Evolutionary conservation across 305 asterid species (phyloP).

Genomic region (Caryopteris hybrid): DNA sequence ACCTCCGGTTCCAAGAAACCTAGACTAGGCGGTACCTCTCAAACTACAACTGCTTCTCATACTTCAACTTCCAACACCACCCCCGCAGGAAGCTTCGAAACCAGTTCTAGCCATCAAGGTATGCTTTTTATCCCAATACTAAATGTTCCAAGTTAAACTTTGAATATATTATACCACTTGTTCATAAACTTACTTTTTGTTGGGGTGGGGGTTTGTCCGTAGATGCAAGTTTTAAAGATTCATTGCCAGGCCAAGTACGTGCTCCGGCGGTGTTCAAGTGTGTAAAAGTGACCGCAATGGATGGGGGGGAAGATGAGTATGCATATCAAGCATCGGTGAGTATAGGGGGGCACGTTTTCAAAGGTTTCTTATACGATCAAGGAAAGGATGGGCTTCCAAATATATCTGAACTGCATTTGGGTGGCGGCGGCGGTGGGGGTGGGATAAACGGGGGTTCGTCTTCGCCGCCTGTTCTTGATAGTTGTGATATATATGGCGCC

Average conservation of each 20-base stretch:
- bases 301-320: slow-evolving; percentile 71
- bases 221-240: slow-evolving; percentile 50
- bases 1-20: slow-evolving; percentile 66
- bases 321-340: slow-evolving; percentile 69
- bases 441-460: slow-evolving; percentile 26
- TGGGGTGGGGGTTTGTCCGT: too few species aligned
- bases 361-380: slow-evolving; percentile 78
- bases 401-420: slow-evolving; percentile 62
- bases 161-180: too few species aligned
- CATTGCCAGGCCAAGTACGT: slow-evolving; percentile 68
- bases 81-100: slow-evolving; percentile 68
- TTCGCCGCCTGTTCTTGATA: slow-evolving; percentile 19
- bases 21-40: slow-evolving; percentile 46
- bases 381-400: slow-evolving; percentile 43
- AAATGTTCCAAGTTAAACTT: too few species aligned
- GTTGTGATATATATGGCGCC: slow-evolving; percentile 33
- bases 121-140: too few species aligned
- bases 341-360: slow-evolving; percentile 79
- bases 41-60: slow-evolving; percentile 60
- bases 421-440: slow-evolving; percentile 25
- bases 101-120: slow-evolving; percentile 65
- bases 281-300: slow-evolving; percentile 58
- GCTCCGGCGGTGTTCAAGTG: slow-evolving; percentile 82
- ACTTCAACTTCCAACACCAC: slow-evolving; percentile 74
- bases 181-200: too few species aligned